phyloP scores from a whole-genome alignment of 768 basidiomycete genomes.

The Termitomyces sp. region DNA sequence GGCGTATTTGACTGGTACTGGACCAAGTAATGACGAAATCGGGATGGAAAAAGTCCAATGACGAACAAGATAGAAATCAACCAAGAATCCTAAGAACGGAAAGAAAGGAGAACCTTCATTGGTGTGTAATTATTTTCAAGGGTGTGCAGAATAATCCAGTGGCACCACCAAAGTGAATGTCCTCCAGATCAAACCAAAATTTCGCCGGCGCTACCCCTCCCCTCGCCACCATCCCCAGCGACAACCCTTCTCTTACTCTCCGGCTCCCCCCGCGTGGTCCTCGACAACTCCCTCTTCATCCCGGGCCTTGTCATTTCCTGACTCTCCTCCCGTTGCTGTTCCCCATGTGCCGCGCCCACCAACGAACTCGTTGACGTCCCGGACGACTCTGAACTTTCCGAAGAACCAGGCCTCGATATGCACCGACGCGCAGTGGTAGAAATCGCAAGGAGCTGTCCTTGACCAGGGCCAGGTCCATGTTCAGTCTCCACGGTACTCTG shows the following conservation, averaged over 20 bases:
- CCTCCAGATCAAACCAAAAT: not conserved
- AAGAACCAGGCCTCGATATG: not conserved
- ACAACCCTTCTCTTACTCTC: constrained; percentile 3
- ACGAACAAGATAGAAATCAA: not conserved
- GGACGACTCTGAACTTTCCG: not conserved
- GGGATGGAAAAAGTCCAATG: not conserved
- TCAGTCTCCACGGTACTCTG: not conserved
- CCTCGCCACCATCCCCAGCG: not conserved
- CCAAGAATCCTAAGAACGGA: not conserved
- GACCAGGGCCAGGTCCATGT: not conserved
- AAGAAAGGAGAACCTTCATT: not conserved
- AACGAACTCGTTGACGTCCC: not conserved
- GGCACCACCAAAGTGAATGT: not conserved
- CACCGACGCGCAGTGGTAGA: not conserved
- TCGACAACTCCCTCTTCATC: constrained; percentile 1
- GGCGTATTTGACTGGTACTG: too few relatives aligned
- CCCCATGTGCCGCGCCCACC: not conserved
- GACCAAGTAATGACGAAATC: not conserved
- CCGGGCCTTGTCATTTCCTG: not conserved
- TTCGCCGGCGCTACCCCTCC: not conserved
- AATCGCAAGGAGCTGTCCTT: not conserved
- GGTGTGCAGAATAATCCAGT: not conserved
- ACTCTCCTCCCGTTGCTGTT: too few relatives aligned
- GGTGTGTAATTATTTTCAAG: not conserved
- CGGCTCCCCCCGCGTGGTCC: not conserved